Conservation (phyloP, 148 eudicot species). For the Diospyros lotus region DNA sequence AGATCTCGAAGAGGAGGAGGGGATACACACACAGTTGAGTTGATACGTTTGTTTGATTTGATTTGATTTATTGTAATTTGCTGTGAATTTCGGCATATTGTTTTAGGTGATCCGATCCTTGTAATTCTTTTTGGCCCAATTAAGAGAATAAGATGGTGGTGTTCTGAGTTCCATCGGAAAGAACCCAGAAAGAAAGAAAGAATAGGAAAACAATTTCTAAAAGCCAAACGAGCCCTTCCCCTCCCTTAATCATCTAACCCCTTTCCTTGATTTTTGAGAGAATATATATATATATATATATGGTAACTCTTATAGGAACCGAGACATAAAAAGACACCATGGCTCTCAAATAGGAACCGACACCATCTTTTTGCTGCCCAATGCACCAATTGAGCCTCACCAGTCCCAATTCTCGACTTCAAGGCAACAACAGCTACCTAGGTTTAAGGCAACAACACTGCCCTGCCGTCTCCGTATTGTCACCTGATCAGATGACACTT, state of each 20-base stretch:
- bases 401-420: not conserved
- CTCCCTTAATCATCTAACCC: too few species aligned
- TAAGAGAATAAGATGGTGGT: not conserved
- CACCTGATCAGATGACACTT: not conserved
- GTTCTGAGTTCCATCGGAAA: too few species aligned
- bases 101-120: not conserved
- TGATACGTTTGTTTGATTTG: not conserved
- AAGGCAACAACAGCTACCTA: too few species aligned
- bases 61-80: constrained; percentile 4
- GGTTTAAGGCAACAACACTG: too few species aligned
- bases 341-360: not conserved
- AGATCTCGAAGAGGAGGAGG: not conserved
- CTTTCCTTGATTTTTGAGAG: too few species aligned
- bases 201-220: not conserved
- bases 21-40: not conserved
- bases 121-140: not conserved
- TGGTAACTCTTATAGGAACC: not conserved
- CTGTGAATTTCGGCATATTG: too few species aligned
- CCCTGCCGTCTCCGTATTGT: not conserved
- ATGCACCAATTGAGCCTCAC: not conserved
- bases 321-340: not conserved
- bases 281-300: too few species aligned
- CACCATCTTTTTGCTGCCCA: constrained; percentile 7
- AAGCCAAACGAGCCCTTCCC: not conserved
- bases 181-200: too few species aligned